Conservation (phyloP, 2,329 filamentous ascomycete species). For the Monilinia fructigena region DNA sequence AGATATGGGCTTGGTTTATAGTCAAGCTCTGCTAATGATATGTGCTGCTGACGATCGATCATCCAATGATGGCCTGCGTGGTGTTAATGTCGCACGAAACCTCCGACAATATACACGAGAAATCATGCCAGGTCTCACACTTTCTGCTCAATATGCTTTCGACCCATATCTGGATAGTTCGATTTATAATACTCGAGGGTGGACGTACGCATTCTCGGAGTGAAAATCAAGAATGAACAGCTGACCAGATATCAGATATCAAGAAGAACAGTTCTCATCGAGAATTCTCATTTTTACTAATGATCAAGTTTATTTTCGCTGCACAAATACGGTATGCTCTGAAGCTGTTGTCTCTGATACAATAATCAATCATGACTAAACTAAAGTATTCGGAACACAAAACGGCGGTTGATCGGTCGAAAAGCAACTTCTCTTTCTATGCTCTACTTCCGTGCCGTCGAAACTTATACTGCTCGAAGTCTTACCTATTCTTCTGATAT, state of each 20-base stretch:
- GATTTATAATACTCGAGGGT: constrained; percentile 9
- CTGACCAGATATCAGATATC: constrained; percentile 12
- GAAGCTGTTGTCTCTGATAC: constrained; percentile 15
- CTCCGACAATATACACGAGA: not conserved
- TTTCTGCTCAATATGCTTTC: constrained; percentile 3
- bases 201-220: not conserved
- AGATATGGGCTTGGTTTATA: constrained; percentile 20
- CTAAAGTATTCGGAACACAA: not conserved
- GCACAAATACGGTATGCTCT: constrained; percentile 9
- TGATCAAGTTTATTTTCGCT: constrained; percentile 20
- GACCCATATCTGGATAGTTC: not conserved
- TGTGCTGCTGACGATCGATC: constrained; percentile 12
- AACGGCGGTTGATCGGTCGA: constrained; percentile 7
- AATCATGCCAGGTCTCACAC: constrained; percentile 5
- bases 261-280: constrained; percentile 21
- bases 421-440: constrained; percentile 9
- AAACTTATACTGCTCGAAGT: not conserved
- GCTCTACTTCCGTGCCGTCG: constrained; percentile 14
- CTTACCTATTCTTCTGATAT: constrained; percentile 3
- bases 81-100: not conserved
- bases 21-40: constrained; percentile 15
- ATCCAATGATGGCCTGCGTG: not conserved
- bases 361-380: not conserved
- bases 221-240: too few relatives aligned
- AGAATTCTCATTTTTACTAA: constrained; percentile 23